A percentile compares a stretch with the other conserved stretches of the same genome.
These are phyloP conservation scores for Fusarium sublunatum DNA, from an alignment of 2,329 filamentous ascomycete species.

Conservation along the genomic window DNA sequence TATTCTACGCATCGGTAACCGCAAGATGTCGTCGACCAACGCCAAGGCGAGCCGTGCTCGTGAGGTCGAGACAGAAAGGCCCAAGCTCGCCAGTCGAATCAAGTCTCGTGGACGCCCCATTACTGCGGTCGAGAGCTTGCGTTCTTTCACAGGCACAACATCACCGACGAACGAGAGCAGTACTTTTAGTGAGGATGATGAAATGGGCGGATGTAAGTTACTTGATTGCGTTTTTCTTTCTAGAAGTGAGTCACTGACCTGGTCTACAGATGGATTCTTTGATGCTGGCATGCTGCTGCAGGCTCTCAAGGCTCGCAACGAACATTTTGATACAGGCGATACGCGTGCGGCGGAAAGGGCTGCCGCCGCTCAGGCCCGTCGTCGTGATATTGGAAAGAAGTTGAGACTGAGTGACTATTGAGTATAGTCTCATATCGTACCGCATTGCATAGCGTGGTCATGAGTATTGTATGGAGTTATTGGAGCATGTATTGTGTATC, in stretches of 20 bases:
- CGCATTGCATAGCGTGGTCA: slow-evolving; percentile 25
- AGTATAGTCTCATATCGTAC: slow-evolving; percentile 39
- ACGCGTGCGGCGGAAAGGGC: slow-evolving; percentile 69
- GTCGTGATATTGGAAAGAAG: slow-evolving; percentile 80
- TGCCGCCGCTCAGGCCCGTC: slow-evolving; percentile 66
- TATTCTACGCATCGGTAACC: slow-evolving; percentile 76
- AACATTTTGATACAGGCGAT: slow-evolving; percentile 63
- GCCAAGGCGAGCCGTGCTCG: slow-evolving; percentile 63
- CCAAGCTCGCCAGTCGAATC: slow-evolving; percentile 59
- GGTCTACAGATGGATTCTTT: slow-evolving; percentile 88
- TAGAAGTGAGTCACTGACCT: slow-evolving; percentile 44
- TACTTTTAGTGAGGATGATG: slow-evolving; percentile 83
- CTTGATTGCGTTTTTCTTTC: not conserved
- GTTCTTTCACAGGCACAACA: slow-evolving; percentile 60
- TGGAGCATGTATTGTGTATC: slow-evolving; percentile 25
- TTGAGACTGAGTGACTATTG: slow-evolving; percentile 76
- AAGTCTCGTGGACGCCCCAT: slow-evolving; percentile 82
- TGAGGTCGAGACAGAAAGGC: slow-evolving; percentile 60
- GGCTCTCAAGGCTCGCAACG: slow-evolving; percentile 79
- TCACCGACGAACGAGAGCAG: slow-evolving; percentile 76
- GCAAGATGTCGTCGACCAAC: slow-evolving; percentile 52
- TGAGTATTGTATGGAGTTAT: slow-evolving; percentile 35
- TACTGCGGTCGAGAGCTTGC: slow-evolving; percentile 63
- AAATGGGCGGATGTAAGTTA: slow-evolving; percentile 89
- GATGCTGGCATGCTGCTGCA: slow-evolving; percentile 95